Evolutionary conservation across 2,329 filamentous ascomycete species (phyloP).

Genomic region (Botrytis hyacinthi): DNA sequence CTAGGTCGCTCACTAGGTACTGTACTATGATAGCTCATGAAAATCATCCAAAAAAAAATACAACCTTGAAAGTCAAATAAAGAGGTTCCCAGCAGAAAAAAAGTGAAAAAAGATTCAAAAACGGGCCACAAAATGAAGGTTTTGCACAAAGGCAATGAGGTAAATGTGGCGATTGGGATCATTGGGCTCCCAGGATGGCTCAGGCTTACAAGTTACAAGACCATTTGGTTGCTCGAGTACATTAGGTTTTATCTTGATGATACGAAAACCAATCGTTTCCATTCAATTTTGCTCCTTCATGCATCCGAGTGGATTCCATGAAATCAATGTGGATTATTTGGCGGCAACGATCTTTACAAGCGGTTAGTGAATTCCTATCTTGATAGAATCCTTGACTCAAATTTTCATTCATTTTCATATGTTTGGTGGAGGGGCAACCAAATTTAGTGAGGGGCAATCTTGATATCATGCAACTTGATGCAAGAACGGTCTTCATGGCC

Average conservation of each 20-base stretch:
- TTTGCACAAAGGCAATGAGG: not conserved
- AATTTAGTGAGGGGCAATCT: constrained; percentile 10
- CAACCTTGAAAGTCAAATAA: not conserved
- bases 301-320: not conserved
- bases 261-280: not conserved
- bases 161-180: constrained; percentile 6
- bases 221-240: not conserved
- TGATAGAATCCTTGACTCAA: not conserved
- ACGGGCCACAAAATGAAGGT: not conserved
- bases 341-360: not conserved
- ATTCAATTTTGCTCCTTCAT: not conserved
- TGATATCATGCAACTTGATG: constrained; percentile 4
- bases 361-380: not conserved
- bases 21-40: not conserved
- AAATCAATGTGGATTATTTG: not conserved
- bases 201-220: not conserved
- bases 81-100: not conserved
- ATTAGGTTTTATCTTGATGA: not conserved
- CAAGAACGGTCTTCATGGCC: not conserved
- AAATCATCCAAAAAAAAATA: not conserved
- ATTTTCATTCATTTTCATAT: not conserved
- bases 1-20: not conserved
- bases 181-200: constrained; percentile 10
- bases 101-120: not conserved
- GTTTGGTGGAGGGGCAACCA: constrained; percentile 11